Evolutionary conservation across 345 rosid species (phyloP).

Genomic region (Erodium maritimum): DNA sequence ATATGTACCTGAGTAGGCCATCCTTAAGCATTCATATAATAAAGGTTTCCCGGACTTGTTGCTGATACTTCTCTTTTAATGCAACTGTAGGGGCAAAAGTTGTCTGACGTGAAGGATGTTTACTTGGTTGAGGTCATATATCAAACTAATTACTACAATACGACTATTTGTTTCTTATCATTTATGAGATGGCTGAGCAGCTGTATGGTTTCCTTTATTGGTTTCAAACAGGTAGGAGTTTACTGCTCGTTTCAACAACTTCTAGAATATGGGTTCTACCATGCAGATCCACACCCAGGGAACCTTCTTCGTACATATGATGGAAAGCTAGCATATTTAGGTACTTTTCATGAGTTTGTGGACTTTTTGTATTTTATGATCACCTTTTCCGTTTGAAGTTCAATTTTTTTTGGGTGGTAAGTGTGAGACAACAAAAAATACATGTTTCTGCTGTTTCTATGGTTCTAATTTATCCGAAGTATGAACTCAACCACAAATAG

Average conservation of each 20-base stretch:
- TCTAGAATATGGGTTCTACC: conserved; percentile 85
- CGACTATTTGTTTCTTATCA: no score
- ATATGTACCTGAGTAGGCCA: neutral
- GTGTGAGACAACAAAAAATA: no score
- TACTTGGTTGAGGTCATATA: conserved; percentile 56
- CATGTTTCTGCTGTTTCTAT: no score
- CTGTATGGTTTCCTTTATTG: neutral
- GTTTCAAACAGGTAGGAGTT: conserved; percentile 63
- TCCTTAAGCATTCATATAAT: neutral
- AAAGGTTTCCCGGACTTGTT: neutral
- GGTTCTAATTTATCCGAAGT: no score
- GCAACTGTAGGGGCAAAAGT: conserved; percentile 60
- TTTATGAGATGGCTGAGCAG: no score
- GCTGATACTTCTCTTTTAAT: conserved; percentile 8
- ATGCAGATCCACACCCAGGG: conserved; percentile 99
- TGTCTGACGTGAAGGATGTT: conserved; percentile 69
- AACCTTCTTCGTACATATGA: conserved; percentile 78
- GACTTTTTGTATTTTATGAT: neutral
- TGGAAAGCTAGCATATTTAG: conserved; percentile 88
- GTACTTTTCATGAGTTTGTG: conserved; percentile 21
- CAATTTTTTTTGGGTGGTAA: no score
- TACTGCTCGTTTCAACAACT: conserved; percentile 95
- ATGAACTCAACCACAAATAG: no score
- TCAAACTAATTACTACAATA: conserved; percentile 4
- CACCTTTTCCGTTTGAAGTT: no score